These are phyloP conservation scores for Penicillium sp. DNA, from an alignment of 2,329 filamentous ascomycete species.

Conservation along the genomic window DNA sequence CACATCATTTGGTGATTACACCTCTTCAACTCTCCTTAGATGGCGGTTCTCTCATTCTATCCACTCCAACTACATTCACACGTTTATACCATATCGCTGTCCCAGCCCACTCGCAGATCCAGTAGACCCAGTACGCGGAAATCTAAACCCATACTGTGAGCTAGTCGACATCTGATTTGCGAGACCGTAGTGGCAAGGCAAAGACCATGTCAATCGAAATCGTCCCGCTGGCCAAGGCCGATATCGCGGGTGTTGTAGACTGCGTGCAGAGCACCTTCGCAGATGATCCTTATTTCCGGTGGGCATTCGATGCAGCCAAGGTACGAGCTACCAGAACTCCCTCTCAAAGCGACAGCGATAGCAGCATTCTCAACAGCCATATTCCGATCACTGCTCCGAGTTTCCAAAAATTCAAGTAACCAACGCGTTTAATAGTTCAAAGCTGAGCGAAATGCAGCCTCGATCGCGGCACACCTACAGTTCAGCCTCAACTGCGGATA, in stretches of 20 bases:
- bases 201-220: slow-evolving; percentile 56
- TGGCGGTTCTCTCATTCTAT: slow-evolving; percentile 33
- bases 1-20: slow-evolving; percentile 15
- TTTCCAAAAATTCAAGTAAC: slow-evolving; percentile 2
- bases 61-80: slow-evolving; percentile 34
- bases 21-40: slow-evolving; percentile 28
- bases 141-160: slow-evolving; percentile 20
- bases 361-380: not conserved
- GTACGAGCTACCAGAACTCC: slow-evolving; percentile 38
- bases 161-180: slow-evolving; percentile 1
- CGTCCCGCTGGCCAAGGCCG: slow-evolving; percentile 55
- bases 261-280: slow-evolving; percentile 68
- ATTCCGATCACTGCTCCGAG: not conserved
- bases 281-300: slow-evolving; percentile 66
- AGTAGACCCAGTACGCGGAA: slow-evolving; percentile 29
- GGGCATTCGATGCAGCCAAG: slow-evolving; percentile 61
- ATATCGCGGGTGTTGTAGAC: slow-evolving; percentile 65
- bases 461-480: slow-evolving; percentile 64
- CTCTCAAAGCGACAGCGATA: not conserved
- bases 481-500: slow-evolving; percentile 68
- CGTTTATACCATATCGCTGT: slow-evolving; percentile 35
- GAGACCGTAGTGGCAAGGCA: slow-evolving; percentile 20
- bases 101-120: slow-evolving; percentile 31
- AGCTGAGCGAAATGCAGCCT: slow-evolving; percentile 60
- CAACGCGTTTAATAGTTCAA: slow-evolving; percentile 53